Evolutionary conservation across 1,284 basidiomycete genomes (phyloP), one percentile per base, ranked within the genome.

Genomic region (Rhizoctonia solani): DNA sequence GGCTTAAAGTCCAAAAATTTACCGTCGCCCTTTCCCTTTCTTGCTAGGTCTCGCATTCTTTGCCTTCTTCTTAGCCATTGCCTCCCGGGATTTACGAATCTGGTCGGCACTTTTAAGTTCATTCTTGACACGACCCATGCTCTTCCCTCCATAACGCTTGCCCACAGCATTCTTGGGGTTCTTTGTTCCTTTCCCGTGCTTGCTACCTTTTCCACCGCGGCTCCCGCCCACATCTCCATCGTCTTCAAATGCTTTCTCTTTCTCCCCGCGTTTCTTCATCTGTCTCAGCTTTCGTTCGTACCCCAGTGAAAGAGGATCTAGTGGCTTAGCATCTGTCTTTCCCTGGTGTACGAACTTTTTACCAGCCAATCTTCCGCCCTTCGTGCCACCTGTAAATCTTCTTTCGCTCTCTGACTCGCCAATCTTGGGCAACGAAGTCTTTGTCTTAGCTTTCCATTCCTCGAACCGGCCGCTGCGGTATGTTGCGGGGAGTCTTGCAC

Each of bases 401-500:
- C 46, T 14, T 42, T 46, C 75, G 75, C 47, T 83, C 82, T 95
- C 92, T 2, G 79, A 80, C 75, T 98, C 94, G 14, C 95, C 95
- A 9, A 92, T 84, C 69, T 85, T 86, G 0, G 94, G 95, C 49
- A 98, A 76, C 70, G 81, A 82, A 6, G 86, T 78, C 34, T 85
- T 86, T 66, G 82, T 86, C 78, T 90, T 92, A 70, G 85, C 82
- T 77, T 91, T 92, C 97, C 97, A 99, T 75, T 96, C 93, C 63
- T 97, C 93, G 76, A 92, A 99, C 3, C 93, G 85, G 3, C 97
- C 97, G 70, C 89, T 93, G 67, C 92, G 89, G 79, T 95, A 99
- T 5, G 88, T 88, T 0, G 95, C 95, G 1, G 97, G 97, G n/a
- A 99, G 81, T 54, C 91, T 87, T 14, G 88, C 87, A 0, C 97